Percentiles rank a stretch among this genome's conserved stretches.
Evolutionary conservation across 495 filamentous ascomycete species (phyloP).

Genomic region (Daldinia decipiens): DNA sequence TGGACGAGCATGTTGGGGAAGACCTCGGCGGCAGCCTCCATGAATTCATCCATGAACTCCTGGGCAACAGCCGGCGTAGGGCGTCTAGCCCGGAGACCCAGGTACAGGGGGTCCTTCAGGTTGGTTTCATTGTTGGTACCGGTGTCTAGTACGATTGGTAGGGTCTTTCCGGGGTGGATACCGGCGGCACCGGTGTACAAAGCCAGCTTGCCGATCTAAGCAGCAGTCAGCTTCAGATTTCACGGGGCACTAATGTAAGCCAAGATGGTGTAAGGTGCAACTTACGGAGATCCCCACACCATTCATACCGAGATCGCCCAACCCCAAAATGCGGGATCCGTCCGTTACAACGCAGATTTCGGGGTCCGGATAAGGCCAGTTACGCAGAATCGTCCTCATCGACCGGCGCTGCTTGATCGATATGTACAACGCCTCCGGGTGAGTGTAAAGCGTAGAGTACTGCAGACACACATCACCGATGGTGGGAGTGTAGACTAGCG

Average conservation of each 20-base stretch:
- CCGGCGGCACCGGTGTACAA: slow-evolving; percentile 97
- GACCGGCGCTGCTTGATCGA: slow-evolving; percentile 90
- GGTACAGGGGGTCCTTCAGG: slow-evolving; percentile 91
- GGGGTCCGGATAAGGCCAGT: slow-evolving; percentile 87
- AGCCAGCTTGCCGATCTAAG: slow-evolving; percentile 81
- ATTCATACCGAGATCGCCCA: slow-evolving; percentile 96
- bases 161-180: slow-evolving; percentile 90
- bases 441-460: slow-evolving; percentile 95
- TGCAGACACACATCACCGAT: slow-evolving; percentile 96
- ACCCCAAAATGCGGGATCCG: slow-evolving; percentile 93
- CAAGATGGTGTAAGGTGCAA: slow-evolving; percentile 33
- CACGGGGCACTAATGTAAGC: slow-evolving; percentile 27
- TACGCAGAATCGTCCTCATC: slow-evolving; percentile 81
- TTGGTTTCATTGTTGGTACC: slow-evolving; percentile 91
- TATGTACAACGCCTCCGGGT: slow-evolving; percentile 93
- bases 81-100: slow-evolving; percentile 87
- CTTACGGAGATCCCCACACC: slow-evolving; percentile 97
- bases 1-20: slow-evolving; percentile 95
- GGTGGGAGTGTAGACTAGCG: slow-evolving; percentile 95
- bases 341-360: slow-evolving; percentile 98
- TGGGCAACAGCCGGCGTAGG: slow-evolving; percentile 81
- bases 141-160: slow-evolving; percentile 90
- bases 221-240: slow-evolving; percentile 29
- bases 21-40: slow-evolving; percentile 87
- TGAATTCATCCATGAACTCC: slow-evolving; percentile 97